Evolutionary conservation across 1,284 basidiomycete genomes (phyloP), one percentile per base, ranked within the genome.

Genomic region (Cryptococcus wingfieldii): DNA sequence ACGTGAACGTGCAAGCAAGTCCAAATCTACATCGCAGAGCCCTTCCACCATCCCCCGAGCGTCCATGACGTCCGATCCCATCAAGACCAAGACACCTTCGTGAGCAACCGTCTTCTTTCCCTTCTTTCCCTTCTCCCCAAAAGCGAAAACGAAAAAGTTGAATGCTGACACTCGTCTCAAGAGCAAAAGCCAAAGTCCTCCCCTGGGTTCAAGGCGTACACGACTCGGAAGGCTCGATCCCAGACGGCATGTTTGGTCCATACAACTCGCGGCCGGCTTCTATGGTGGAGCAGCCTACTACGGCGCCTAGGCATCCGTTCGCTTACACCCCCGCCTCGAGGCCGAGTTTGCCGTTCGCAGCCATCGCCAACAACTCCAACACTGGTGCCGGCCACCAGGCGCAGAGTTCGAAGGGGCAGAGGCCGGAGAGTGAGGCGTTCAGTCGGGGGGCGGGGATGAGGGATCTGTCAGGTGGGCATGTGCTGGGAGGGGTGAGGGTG

Each of bases 211-310:
- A 63, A 42, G 62, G 54, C n/a, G 56, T 68, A 1, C 41, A 42
- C 19, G 54, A 56, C 23, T 55, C 60, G 47, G 61, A 53, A 4
- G 61, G 62, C 19, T 48, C 54, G 3, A 47, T 56, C 7, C 65
- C 67, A 19, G 64, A 65, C 51, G 71, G 71, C n/a, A 69, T 74
- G 67, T 64, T 69, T 53, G 72, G 72, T 2, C 72, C 72, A 0
- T 74, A 74, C 49, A 61, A 62, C 42, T 69, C 70, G 12, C 58
- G 72, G 18, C 63, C 59, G 7, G 54, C 58, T 27, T 64, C 64
- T 4, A 54, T 65, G 54, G 51, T 56, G 27, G 61, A 65, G 48
- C 50, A 23, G 23, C 23, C 23, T 23, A 23, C 48, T 19, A 6
- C 55, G 8, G 58, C 53, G 8, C 43, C 50, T 16, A n/a, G 58